Evolutionary conservation across 1,284 basidiomycete species (phyloP).

Genomic region (Termitomyces sp.): DNA sequence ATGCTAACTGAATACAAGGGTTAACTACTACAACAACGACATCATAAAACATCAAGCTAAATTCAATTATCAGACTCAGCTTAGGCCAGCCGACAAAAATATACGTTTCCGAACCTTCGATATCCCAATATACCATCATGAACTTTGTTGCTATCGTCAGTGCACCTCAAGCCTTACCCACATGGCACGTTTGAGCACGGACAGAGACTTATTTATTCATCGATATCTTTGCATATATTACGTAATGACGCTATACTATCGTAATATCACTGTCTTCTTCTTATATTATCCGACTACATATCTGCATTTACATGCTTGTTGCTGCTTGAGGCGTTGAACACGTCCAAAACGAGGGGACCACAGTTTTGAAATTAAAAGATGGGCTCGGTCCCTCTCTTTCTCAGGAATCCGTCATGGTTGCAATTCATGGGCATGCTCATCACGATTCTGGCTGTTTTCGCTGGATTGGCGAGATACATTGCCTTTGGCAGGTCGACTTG

Average conservation of each 20-base stretch:
- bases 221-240: not conserved
- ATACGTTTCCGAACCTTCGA: not conserved
- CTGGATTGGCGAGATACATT: conserved; percentile 34
- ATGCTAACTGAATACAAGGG: conserved; percentile 5
- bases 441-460: conserved; percentile 40
- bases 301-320: not conserved
- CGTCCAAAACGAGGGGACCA: not conserved
- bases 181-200: not conserved
- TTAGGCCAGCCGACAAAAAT: not conserved
- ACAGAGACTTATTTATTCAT: not conserved
- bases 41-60: not conserved
- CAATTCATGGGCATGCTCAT: conserved; percentile 44
- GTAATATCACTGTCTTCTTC: no score
- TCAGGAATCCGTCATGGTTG: conserved; percentile 49
- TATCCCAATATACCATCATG: not conserved
- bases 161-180: not conserved
- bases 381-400: conserved; percentile 17
- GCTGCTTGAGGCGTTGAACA: not conserved
- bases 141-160: not conserved
- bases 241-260: not conserved
- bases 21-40: conserved; percentile 3
- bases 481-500: conserved; percentile 42
- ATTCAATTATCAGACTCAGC: not conserved
- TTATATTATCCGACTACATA: no score
- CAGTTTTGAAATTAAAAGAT: conserved; percentile 4